Percentiles rank a stretch among this genome's conserved stretches.
These are phyloP conservation scores for Sporothrix euskadiensis DNA, from an alignment of 2,329 filamentous ascomycete genomes.

Conservation along the genomic window DNA sequence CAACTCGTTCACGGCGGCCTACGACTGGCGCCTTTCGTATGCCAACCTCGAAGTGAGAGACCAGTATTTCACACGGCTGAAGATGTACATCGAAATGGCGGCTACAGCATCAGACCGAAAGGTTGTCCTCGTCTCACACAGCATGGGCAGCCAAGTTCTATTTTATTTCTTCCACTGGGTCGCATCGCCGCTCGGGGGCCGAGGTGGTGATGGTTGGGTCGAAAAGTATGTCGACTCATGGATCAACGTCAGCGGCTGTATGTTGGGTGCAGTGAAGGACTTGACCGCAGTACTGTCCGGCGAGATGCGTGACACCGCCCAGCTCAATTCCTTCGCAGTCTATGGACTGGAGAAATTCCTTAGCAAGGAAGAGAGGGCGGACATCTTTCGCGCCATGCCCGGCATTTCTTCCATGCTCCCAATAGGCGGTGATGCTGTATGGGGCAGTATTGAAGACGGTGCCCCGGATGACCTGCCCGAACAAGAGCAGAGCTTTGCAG, in stretches of 20 bases:
- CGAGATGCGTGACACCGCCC: conserved; percentile 97
- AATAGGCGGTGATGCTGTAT: conserved; percentile 89
- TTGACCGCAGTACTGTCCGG: conserved; percentile 88
- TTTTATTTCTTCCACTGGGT: conserved; percentile 82
- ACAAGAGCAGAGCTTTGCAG: conserved; percentile 73
- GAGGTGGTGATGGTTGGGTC: conserved; percentile 84
- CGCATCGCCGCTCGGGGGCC: conserved; percentile 73
- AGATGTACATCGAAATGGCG: conserved; percentile 85
- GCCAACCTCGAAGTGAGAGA: conserved; percentile 85
- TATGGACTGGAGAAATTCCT: conserved; percentile 97
- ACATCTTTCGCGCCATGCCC: conserved; percentile 95
- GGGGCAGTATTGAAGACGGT: conserved; percentile 77
- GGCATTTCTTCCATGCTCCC: conserved; percentile 96
- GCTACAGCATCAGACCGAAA: conserved; percentile 74
- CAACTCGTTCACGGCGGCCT: conserved; percentile 67
- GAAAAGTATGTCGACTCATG: conserved; percentile 87
- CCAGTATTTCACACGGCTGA: conserved; percentile 89
- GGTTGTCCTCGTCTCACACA: conserved; percentile 84
- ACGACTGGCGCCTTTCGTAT: conserved; percentile 94
- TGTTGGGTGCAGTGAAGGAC: conserved; percentile 92
- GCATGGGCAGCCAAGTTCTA: conserved; percentile 94
- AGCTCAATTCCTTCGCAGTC: conserved; percentile 93
- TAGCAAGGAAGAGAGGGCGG: conserved; percentile 82
- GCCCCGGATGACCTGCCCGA: conserved; percentile 82
- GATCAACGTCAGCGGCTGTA: conserved; percentile 98